Base-by-base conservation (phyloP, 208 protist species). In the Crithidia acanthocephali region DNA sequence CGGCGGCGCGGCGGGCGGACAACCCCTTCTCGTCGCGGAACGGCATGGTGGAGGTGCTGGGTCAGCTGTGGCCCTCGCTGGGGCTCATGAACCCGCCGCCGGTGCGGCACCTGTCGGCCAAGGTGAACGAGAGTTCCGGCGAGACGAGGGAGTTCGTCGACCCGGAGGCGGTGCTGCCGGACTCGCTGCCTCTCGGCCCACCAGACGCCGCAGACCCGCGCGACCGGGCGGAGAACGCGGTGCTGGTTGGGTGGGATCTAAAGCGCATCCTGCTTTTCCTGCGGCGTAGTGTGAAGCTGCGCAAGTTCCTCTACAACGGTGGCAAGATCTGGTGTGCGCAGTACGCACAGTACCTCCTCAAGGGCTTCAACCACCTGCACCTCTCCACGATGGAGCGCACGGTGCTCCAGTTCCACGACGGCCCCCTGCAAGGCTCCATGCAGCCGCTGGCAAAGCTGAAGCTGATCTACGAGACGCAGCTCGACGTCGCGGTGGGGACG, bases 291-390 rank as follows among this genome's bases (percentile, higher is more conserved):
- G 59, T 61, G 59, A 80, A 65, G 66, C 71, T 96, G 50, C 80
- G 76, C 18, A 57, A 80, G 33, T 94, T 96, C 66, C 69, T 96
- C 44, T 75, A 71, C 70, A 94, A 91, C 59, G 92, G 92, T 10
- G 92, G 88, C 32, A 76, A 83, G 37, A 84, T 96, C 27, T 98
- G 94, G 92, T 96, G 93, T 68, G 89, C 90, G 48, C 93, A 97
- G 81, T 97, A 97, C 78, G 92, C 92, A 6, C 90, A 98, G 87
- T 98, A 97, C 81, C 81, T 98, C 15, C 68, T 97, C 45, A 86
- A 85, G 40, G 93, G 93, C 18, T 96, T 94, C 72, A 94, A 93
- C 65, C 81, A 94, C 79, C 56, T 85, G 42, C 84, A 93, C 72
- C 77, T 95, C 13, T 77, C 81, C 35, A 91, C 84, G 35, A 93